Percentiles rank a stretch among this genome's conserved stretches.
These are phyloP conservation scores for Kurtzmaniella cleridarum DNA, from an alignment of 805 yeast species.

Conservation along the genomic window DNA sequence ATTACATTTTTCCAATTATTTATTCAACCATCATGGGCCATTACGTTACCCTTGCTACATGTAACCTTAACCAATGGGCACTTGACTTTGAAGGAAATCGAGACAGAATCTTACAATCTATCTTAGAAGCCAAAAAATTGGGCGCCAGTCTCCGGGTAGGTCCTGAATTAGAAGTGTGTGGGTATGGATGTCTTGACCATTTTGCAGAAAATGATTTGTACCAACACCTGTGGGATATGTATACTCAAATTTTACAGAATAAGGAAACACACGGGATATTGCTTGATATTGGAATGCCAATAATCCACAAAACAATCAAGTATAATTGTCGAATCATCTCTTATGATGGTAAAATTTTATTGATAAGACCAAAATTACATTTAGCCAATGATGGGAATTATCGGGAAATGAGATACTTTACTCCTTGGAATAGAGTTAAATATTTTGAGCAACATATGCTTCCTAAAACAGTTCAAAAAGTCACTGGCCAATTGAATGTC, in stretches of 20 bases:
- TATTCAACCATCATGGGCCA: conserved; percentile 61
- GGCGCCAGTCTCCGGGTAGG: conserved; percentile 89
- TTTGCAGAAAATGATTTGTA: conserved; percentile 85
- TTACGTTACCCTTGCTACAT: conserved; percentile 83
- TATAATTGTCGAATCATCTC: conserved; percentile 90
- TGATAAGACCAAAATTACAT: conserved; percentile 89
- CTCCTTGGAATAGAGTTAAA: conserved; percentile 86
- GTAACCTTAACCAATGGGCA: conserved; percentile 98
- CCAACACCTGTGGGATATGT: conserved; percentile 93
- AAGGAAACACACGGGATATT: conserved; percentile 70
- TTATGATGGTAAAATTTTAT: conserved; percentile 67
- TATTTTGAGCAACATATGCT: conserved; percentile 67
- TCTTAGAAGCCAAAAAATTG: conserved; percentile 63
- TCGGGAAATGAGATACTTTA: conserved; percentile 94
- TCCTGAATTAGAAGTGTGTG: conserved; percentile 92
- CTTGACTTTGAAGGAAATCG: conserved; percentile 96
- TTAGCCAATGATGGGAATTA: conserved; percentile 97
- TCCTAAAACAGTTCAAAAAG: conserved; percentile 62
- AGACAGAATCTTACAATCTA: conserved; percentile 82
- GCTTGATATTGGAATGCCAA: conserved; percentile 93
- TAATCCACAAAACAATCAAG: conserved; percentile 78
- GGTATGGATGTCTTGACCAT: conserved; percentile 93
- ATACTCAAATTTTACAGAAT: conserved; percentile 65
- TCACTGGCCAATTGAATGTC: conserved; percentile 64
- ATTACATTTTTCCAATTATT: too few relatives aligned